A percentile compares a stretch with the other conserved stretches of the same genome.
Conservation (phyloP, 2,329 filamentous ascomycete genomes). For the Claviceps digitariae region DNA sequence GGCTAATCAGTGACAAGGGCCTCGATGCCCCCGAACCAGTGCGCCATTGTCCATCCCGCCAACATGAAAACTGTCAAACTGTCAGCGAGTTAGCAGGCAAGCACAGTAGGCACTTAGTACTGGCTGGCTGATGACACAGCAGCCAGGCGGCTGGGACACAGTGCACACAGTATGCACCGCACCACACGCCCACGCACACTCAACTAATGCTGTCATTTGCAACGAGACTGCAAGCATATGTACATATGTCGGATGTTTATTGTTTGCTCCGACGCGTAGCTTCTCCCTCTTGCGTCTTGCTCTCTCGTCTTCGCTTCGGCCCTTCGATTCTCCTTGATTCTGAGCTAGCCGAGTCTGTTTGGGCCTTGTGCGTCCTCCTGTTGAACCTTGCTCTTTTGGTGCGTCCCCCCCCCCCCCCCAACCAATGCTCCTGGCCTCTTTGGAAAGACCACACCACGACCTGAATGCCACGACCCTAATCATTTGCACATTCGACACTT, state of each 20-base stretch:
- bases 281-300: background rate
- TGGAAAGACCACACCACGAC: constrained; percentile 3
- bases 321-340: background rate
- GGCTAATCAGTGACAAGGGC: constrained; percentile 3
- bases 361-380: background rate
- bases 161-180: background rate
- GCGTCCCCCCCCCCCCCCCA: background rate
- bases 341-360: background rate
- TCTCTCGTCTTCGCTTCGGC: background rate
- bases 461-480: background rate
- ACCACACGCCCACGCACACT: constrained; percentile 9
- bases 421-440: background rate
- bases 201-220: constrained; percentile 16
- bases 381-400: constrained; percentile 1
- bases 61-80: no score
- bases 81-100: no score
- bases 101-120: no score
- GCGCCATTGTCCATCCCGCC: background rate
- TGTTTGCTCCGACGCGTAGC: background rate
- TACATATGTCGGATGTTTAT: background rate
- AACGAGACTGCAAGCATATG: constrained; percentile 11
- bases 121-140: background rate
- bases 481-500: background rate
- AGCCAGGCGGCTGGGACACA: background rate
- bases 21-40: background rate